Evolutionary conservation across 768 basidiomycete genomes (phyloP), one percentile per base, ranked within the genome.

Genomic region (Mycena albidolilacea): DNA sequence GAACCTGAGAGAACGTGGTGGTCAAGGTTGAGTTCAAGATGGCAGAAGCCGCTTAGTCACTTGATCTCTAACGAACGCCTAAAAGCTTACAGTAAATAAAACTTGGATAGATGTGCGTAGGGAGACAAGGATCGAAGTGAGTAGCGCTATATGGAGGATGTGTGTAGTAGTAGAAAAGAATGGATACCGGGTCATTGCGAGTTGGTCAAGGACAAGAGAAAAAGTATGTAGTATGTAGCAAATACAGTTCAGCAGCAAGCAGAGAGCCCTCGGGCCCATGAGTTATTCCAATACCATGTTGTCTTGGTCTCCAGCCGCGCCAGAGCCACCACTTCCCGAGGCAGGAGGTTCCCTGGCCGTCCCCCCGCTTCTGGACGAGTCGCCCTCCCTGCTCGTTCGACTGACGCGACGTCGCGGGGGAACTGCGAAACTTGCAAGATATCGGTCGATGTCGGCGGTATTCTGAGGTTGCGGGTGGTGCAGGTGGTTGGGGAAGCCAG

Each of bases 391-490:
- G 21, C 64, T 46, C 41, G 50, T 60, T 41, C 72, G 64, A 38
- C 67, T 73, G 41, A 67, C 57, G 63, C 67, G 72, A 50, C 72
- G 67, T 62, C 72, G 72, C 17, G 67, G 67, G 7, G 72, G 72
- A 17, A 64, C 65, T 4, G 68, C 72, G 41, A 73, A 73, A 43
- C 64, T 73, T 19, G 68, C 68, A 39, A 73, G 72, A 58, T 73
- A 73, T 9, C 68, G 72, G n/a, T 73, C 72, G 41, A 73, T 73
- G 11, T 73, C 64, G 43, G 68, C 72, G 7, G 72, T 64, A 30
- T 73, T 73, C 64, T 73, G 73, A 5, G 73, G 73, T 37, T 74
- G 73, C 10, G 73, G 69, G 69, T 71, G 66, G 39, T 70, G 73
- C 44, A 70, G 68, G 58, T 67, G 48, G 54, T 63, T 68, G 37